These are phyloP conservation scores for Chrysoporthe puriensis DNA, from an alignment of 2,329 filamentous ascomycete species.

Conservation along the genomic window DNA sequence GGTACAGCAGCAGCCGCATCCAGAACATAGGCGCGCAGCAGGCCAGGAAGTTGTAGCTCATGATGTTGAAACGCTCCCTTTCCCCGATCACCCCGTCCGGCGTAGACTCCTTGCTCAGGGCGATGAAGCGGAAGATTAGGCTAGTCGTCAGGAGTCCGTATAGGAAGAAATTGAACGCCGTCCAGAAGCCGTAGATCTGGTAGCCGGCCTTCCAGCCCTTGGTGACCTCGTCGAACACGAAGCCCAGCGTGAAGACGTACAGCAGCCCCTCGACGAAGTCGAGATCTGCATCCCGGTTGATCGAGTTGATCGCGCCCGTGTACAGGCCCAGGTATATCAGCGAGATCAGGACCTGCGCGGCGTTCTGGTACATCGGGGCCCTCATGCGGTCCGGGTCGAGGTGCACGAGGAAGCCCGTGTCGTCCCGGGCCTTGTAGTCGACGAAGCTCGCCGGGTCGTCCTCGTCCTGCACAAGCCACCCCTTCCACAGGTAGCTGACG, in stretches of 20 bases:
- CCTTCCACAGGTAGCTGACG: conserved; percentile 88
- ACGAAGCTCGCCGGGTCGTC: conserved; percentile 88
- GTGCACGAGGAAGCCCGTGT: conserved; percentile 77
- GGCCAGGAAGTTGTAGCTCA: conserved; percentile 93
- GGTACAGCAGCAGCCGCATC: conserved; percentile 87
- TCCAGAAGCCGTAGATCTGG: conserved; percentile 95
- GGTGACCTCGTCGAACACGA: conserved; percentile 81
- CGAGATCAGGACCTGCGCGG: conserved; percentile 82
- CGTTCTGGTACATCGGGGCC: conserved; percentile 89
- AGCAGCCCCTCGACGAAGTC: conserved; percentile 83
- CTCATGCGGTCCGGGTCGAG: conserved; percentile 95
- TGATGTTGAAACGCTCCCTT: conserved; percentile 69
- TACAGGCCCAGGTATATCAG: conserved; percentile 83
- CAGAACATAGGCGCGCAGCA: conserved; percentile 97
- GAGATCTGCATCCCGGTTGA: conserved; percentile 82
- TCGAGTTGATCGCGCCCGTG: conserved; percentile 89
- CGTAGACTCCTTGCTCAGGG: conserved; percentile 63
- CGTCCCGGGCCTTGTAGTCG: conserved; percentile 81
- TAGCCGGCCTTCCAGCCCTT: conserved; percentile 96
- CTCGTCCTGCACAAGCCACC: conserved; percentile 96
- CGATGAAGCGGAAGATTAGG: conserved; percentile 78
- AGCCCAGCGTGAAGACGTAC: conserved; percentile 90
- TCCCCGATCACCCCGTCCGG: conserved; percentile 40
- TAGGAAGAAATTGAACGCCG: conserved; percentile 85
- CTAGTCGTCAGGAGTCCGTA: conserved; percentile 80